Conservation (phyloP, 805 yeast species). For the Candida ponderosae region DNA sequence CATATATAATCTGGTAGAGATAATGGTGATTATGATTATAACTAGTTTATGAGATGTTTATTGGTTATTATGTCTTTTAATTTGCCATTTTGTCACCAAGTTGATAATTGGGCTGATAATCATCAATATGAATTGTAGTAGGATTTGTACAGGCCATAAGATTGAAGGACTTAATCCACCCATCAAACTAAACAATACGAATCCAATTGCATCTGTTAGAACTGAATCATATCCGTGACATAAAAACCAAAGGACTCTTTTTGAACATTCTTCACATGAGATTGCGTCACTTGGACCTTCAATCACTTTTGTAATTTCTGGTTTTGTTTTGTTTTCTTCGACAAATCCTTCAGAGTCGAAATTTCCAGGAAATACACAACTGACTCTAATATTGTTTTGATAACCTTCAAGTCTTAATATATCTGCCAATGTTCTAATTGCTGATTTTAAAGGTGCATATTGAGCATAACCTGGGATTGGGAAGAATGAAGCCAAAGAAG, state of each 20-base stretch:
- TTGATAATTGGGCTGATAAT: constrained; percentile 55
- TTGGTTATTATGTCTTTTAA: constrained; percentile 39
- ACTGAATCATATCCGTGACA: constrained; percentile 62
- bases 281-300: constrained; percentile 83
- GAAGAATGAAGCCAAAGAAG: constrained; percentile 76
- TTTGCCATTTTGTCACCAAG: constrained; percentile 42
- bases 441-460: constrained; percentile 86
- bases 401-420: constrained; percentile 74
- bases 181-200: constrained; percentile 61
- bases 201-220: constrained; percentile 79
- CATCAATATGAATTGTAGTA: constrained; percentile 40
- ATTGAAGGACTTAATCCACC: constrained; percentile 67
- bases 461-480: constrained; percentile 89
- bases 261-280: constrained; percentile 58
- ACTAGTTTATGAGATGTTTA: no score
- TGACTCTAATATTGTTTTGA: constrained; percentile 60
- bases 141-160: constrained; percentile 43
- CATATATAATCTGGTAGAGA: no score
- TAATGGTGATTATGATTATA: no score
- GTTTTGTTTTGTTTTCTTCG: constrained; percentile 79
- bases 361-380: constrained; percentile 82
- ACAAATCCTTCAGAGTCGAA: constrained; percentile 82
- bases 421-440: constrained; percentile 67
- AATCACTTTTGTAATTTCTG: constrained; percentile 68
- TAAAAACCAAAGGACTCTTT: constrained; percentile 46